Base-by-base conservation (phyloP, 2,329 filamentous ascomycete species). In the Aspergillus texensis region DNA sequence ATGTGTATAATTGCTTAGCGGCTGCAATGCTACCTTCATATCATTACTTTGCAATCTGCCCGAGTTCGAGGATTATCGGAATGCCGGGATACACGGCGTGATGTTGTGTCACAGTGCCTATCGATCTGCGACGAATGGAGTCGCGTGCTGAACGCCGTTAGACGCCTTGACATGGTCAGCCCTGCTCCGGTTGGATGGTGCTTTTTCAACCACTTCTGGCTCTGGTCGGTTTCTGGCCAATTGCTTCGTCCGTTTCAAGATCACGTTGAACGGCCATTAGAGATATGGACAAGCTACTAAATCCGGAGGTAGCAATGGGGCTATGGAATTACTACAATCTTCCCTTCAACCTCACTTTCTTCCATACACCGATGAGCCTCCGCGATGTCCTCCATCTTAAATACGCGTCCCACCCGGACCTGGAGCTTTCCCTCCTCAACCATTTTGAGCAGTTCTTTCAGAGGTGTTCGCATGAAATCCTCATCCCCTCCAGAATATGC, bases 361-460 rank as follows among this genome's bases (percentile, higher is more conserved):
- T 83, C 81, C 81, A 83, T 83, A 52, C 72, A 71, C 24, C 71
- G 67, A 72, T 83, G 81, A 3, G 80, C 82, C 62, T 82, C 76
- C 1, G 77, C 79, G 71, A 84, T 82, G 57, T 83, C 74, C 50
- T 82, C 78, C 45, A 83, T 70, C 57, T 71, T 69, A 63, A 83
- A 82, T 0, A 77, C 74, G 68, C 75, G 79, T 10, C 81, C 81
- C 39, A 83, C 70, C 55, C 73, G 70, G 12, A 83, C 68, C 52
- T 78, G 77, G 71, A 83, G 64, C 62, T 68, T 76, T 0, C 79
- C 80, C 5, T 70, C 69, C 61, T 75, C 73, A 6, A 83, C 72
- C 67, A 78, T 74, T 59, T 73, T 64, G 1, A 76, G 72, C 62
- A 83, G 62, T 26, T 79, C 73, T 41, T 78, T 70, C 63, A 83